Evolutionary conservation across 345 rosid genomes (phyloP), one percentile per base, ranked within the genome.

Genomic region (Sapria himalayana): DNA sequence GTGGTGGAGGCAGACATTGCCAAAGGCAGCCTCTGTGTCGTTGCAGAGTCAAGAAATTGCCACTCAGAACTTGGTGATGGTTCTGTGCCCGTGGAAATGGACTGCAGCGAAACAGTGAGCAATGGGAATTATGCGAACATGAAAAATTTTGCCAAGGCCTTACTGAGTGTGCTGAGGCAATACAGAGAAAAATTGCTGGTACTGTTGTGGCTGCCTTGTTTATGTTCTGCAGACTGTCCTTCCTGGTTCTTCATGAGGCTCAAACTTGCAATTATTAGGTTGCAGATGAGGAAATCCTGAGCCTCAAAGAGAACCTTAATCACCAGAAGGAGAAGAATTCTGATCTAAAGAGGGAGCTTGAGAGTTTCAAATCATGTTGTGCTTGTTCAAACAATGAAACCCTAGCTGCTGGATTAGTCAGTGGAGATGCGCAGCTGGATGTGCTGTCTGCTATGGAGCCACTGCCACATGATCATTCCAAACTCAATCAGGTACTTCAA

Each of bases 121-220:
- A 69, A 81, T 33, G 69, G 80, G 54, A 55, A 60, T 45, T 37
- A 68, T 56, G 58, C 40, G 45, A 67, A 72, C 31, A 70, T 57
- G 68, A 70, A 63, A 33, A 69, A 67, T 55, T 70, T 86, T 64
- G 74, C 92, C 19, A 73, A 67, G 72, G 71, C 75, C 48, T 4
- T 73, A 49, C 78, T 81, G 94, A 78, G 51, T 33, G 76, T 86
- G 35, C 56, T 86, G 69, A 78, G 76, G 76, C 71, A 76, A 61
- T 57, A 65, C 44, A 74, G 69, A 35, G 64, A 66, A 51, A 81
- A 76, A 64, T 56, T 86, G 16, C 65, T 63, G 85, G 96, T 85
- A 49, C 41, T 36, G 25, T 39, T 44, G 12, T 19, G 17, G 21
- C n/a, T 21, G 16, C 10, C 24, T 5, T 43, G 36, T 32, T 49